These are phyloP conservation scores for Rhizopus stolonifer DNA, from an alignment of 371 early-diverging fungal species.

Conservation along the genomic window DNA sequence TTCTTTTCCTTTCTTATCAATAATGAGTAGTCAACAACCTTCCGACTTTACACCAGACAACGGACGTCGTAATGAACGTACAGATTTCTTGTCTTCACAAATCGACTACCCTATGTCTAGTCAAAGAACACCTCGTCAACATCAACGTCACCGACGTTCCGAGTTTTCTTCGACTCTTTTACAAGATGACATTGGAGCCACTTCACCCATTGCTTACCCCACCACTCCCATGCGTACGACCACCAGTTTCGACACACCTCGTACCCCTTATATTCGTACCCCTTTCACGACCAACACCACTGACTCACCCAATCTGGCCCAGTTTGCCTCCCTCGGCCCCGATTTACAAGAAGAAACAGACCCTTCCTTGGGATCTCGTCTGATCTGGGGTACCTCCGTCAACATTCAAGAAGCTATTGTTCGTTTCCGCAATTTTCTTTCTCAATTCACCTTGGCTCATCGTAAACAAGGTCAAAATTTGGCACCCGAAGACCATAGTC, in stretches of 20 bases:
- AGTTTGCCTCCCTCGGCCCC: slow-evolving; percentile 13
- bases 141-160: slow-evolving; percentile 30
- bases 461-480: slow-evolving; percentile 49
- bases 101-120: slow-evolving; percentile 29
- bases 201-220: slow-evolving; percentile 47
- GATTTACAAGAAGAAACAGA: slow-evolving; percentile 47
- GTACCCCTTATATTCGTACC: slow-evolving; percentile 45
- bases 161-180: slow-evolving; percentile 44
- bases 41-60: slow-evolving; percentile 29
- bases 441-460: slow-evolving; percentile 69
- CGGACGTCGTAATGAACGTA: slow-evolving; percentile 24
- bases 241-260: slow-evolving; percentile 25
- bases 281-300: slow-evolving; percentile 30
- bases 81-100: slow-evolving; percentile 25
- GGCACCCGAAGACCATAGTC: slow-evolving; percentile 52
- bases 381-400: slow-evolving; percentile 99
- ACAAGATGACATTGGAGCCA: slow-evolving; percentile 33
- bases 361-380: slow-evolving; percentile 49
- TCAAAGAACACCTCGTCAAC: slow-evolving; percentile 34
- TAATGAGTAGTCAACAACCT: slow-evolving; percentile 25
- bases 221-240: slow-evolving; percentile 36
- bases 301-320: slow-evolving; percentile 7
- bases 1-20: slow-evolving; percentile 8
- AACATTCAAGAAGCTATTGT: slow-evolving; percentile 89
- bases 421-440: slow-evolving; percentile 90